Evolutionary conservation across 169 alveolate genomes (phyloP).

Genomic region (Amoebophrya sp.): DNA sequence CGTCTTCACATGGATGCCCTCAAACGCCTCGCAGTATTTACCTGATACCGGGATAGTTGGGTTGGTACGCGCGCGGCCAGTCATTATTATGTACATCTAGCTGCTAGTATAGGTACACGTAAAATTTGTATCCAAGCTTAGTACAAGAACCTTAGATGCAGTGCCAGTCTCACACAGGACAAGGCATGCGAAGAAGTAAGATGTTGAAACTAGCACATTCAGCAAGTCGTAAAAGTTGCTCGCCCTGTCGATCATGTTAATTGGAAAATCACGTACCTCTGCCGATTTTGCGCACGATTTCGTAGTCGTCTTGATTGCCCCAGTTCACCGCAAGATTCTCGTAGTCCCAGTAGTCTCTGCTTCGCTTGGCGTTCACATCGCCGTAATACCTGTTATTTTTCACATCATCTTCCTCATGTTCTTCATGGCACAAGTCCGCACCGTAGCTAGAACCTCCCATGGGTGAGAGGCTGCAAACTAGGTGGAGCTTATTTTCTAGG

Average conservation of each 20-base stretch:
- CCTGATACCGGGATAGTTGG: too few species aligned
- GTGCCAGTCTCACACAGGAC: slow-evolving; percentile 33
- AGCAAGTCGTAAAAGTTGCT: too few species aligned
- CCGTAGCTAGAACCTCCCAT: too few species aligned
- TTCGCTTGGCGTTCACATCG: slow-evolving; percentile 68
- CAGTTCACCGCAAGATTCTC: slow-evolving; percentile 70
- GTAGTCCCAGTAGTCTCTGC: slow-evolving; percentile 51
- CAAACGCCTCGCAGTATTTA: slow-evolving; percentile 94
- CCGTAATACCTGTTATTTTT: background rate
- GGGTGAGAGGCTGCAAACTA: too few species aligned
- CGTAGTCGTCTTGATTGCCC: slow-evolving; percentile 86
- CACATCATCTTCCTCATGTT: too few species aligned
- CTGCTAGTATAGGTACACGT: background rate
- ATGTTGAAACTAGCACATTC: too few species aligned
- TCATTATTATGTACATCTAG: background rate
- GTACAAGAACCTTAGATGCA: background rate
- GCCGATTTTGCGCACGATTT: slow-evolving; percentile 91
- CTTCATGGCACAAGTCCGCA: too few species aligned
- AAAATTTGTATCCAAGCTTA: background rate
- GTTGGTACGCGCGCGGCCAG: too few species aligned
- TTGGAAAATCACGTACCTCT: too few species aligned
- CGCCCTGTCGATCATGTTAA: too few species aligned
- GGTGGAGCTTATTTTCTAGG: too few species aligned
- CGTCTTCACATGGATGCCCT: slow-evolving; percentile 65
- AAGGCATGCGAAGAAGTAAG: too few species aligned